Conservation (phyloP, 768 basidiomycete species). For the Phylloporus arenicola region DNA sequence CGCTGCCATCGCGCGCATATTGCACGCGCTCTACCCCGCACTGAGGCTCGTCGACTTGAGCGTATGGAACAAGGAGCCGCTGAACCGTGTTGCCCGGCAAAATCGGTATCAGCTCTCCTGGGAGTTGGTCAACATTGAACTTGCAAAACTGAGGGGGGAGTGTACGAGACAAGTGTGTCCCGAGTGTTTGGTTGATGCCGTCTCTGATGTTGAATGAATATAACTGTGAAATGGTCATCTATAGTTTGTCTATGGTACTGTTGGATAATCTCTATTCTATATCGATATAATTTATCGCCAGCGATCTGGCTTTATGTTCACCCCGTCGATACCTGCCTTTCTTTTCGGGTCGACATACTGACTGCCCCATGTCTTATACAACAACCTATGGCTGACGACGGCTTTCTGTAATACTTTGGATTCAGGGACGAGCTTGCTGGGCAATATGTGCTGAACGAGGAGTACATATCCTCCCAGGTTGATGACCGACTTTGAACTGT, state of each 20-base stretch:
- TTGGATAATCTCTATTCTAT: neutral
- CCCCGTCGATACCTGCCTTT: too few relatives aligned
- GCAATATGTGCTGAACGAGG: too few relatives aligned
- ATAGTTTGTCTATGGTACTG: neutral
- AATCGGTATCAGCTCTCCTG: constrained; percentile 13
- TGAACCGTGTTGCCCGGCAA: constrained; percentile 7
- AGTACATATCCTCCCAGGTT: too few relatives aligned
- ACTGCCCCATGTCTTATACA: too few relatives aligned
- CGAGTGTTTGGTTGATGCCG: neutral
- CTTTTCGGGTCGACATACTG: too few relatives aligned
- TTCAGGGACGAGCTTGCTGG: too few relatives aligned
- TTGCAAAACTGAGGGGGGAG: neutral
- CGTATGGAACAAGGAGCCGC: constrained; percentile 12
- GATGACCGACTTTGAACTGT: too few relatives aligned
- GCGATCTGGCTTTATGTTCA: too few relatives aligned
- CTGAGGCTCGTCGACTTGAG: constrained; percentile 18
- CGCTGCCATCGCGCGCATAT: too few relatives aligned
- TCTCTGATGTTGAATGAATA: neutral
- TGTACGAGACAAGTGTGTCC: neutral
- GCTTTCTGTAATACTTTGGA: too few relatives aligned
- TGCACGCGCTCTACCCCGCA: constrained; percentile 15
- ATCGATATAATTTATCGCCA: too few relatives aligned
- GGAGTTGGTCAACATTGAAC: constrained; percentile 17
- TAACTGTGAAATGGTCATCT: neutral
- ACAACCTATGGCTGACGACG: too few relatives aligned